These are phyloP conservation scores for Baudoinia panamericana DNA, from an alignment of 495 filamentous ascomycete genomes.

Conservation along the genomic window DNA sequence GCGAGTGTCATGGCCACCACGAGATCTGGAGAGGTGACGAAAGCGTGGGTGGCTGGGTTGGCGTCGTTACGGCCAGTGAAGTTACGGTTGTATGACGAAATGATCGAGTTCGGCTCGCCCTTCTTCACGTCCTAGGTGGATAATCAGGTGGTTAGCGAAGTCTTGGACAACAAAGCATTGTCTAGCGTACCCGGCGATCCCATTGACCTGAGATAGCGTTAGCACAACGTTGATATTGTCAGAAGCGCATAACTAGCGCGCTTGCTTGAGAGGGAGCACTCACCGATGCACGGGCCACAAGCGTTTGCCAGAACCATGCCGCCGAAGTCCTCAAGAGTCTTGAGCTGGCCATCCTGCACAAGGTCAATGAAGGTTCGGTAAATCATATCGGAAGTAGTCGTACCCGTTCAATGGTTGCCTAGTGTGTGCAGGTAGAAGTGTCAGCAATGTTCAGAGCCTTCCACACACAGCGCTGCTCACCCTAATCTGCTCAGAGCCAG, in stretches of 20 bases:
- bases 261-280: neutral
- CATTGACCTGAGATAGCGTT: slow-evolving; percentile 86
- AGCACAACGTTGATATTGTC: too few species aligned
- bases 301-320: slow-evolving; percentile 83
- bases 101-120: slow-evolving; percentile 90
- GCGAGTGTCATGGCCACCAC: slow-evolving; percentile 87
- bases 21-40: slow-evolving; percentile 96
- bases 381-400: neutral
- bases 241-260: too few species aligned
- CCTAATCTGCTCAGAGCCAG: slow-evolving; percentile 94
- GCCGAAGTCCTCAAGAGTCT: slow-evolving; percentile 95
- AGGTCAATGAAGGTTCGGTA: neutral
- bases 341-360: slow-evolving; percentile 64
- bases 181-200: slow-evolving; percentile 64
- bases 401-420: slow-evolving; percentile 4
- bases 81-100: slow-evolving; percentile 97
- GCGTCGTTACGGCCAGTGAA: slow-evolving; percentile 99
- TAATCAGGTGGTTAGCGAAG: slow-evolving; percentile 7
- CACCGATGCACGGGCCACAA: slow-evolving; percentile 59
- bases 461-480: neutral
- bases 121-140: slow-evolving; percentile 67
- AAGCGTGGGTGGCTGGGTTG: slow-evolving; percentile 96
- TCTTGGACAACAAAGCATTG: too few species aligned
- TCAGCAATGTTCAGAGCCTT: neutral
- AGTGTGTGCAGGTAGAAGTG: too few species aligned